These are phyloP conservation scores for Termitomyces sp. DNA, from an alignment of 768 basidiomycete genomes.

Conservation along the genomic window DNA sequence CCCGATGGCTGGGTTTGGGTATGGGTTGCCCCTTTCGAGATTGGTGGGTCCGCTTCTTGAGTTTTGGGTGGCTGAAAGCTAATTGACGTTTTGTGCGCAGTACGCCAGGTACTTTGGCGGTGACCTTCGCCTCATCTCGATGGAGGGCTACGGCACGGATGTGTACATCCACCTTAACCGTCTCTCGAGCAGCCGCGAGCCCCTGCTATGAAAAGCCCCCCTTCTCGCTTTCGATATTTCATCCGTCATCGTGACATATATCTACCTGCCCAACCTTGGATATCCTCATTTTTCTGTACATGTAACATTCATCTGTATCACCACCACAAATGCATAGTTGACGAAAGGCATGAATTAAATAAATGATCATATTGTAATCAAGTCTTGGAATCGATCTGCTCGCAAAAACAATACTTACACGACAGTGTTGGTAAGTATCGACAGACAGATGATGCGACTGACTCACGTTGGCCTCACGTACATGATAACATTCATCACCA, in stretches of 20 bases:
- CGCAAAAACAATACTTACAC: too few species aligned
- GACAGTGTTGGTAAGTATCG: too few species aligned
- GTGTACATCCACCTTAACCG: conserved; percentile 91
- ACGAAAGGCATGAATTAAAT: too few species aligned
- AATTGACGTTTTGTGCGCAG: conserved; percentile 30
- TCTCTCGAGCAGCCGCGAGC: conserved; percentile 61
- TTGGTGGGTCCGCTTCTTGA: conserved; percentile 53
- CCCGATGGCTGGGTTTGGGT: conserved; percentile 97
- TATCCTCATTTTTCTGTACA: not conserved
- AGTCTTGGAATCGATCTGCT: too few species aligned
- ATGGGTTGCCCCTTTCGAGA: conserved; percentile 89
- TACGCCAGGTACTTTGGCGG: conserved; percentile 97
- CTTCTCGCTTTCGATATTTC: too few species aligned
- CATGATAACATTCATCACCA: too few species aligned
- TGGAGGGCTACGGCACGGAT: conserved; percentile 98
- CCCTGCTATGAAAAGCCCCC: not conserved
- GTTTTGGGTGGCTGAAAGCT: not conserved
- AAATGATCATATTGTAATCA: too few species aligned
- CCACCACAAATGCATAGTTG: not conserved
- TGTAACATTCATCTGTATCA: conserved; percentile 1
- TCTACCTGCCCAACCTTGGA: not conserved
- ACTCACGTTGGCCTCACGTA: too few species aligned
- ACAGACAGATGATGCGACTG: too few species aligned
- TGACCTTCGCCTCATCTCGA: conserved; percentile 89
- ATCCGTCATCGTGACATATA: too few species aligned